Evolutionary conservation across 2,329 filamentous ascomycete genomes (phyloP).

Genomic region (Aotearoamyces nothofagi): DNA sequence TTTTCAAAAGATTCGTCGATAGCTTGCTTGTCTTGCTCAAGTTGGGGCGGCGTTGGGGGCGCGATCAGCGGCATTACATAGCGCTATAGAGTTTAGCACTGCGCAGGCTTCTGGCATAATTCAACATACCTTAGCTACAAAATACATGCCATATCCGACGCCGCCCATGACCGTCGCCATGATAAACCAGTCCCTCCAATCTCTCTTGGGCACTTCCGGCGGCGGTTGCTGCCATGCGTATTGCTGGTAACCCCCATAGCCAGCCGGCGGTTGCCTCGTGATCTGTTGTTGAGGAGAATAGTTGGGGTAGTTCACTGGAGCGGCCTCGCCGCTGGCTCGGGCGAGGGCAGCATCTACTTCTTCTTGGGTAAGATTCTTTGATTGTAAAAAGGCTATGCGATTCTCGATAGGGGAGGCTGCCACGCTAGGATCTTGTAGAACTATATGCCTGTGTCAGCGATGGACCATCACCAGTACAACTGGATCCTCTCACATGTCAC

Average conservation of each 20-base stretch:
- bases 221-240: slow-evolving; percentile 43
- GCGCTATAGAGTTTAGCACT: slow-evolving; percentile 36
- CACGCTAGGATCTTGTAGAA: slow-evolving; percentile 89
- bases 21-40: slow-evolving; percentile 84
- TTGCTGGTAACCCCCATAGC: slow-evolving; percentile 30
- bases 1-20: slow-evolving; percentile 91
- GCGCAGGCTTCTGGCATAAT: slow-evolving; percentile 1
- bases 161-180: slow-evolving; percentile 93
- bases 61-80: slow-evolving; percentile 86
- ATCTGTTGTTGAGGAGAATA: slow-evolving; percentile 28
- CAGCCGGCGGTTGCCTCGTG: slow-evolving; percentile 21
- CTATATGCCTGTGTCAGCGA: slow-evolving; percentile 27
- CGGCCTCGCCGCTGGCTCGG: slow-evolving; percentile 48
- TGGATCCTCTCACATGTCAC: slow-evolving; percentile 19
- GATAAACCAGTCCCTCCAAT: slow-evolving; percentile 99
- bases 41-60: slow-evolving; percentile 81
- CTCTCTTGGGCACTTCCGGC: slow-evolving; percentile 54
- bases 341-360: slow-evolving; percentile 79
- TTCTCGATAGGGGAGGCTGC: slow-evolving; percentile 83
- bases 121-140: slow-evolving; percentile 59
- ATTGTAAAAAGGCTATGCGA: slow-evolving; percentile 80
- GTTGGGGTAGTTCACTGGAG: slow-evolving; percentile 25
- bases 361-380: slow-evolving; percentile 93
- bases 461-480: not conserved
- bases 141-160: slow-evolving; percentile 77